Base-by-base conservation (phyloP, 257 asterid species). In the Sherardia arvensis region DNA sequence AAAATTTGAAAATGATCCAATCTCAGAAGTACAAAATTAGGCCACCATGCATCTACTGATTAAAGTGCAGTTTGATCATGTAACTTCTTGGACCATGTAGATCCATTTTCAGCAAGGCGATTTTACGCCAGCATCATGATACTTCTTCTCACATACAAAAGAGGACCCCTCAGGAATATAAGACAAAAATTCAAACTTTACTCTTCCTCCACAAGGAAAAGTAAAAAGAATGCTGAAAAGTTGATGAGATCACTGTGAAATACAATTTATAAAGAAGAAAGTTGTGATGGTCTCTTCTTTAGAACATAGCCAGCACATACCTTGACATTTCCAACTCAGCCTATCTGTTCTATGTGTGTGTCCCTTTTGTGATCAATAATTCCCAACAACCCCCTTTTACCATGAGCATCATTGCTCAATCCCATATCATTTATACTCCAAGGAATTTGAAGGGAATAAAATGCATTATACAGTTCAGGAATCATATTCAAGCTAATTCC, bases 361-460 rank as follows among this genome's bases (percentile, higher is more conserved):
- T 38, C 62, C 29, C 70, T 20, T 55, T 28, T 14, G 15, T 27
- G 30, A 10, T 30, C 32, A 28, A 53, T 12, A 26, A 43, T 14
- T 43, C 58, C 48, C 29, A 47, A 58, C 59, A 28, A 58, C 64
- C 65, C 51, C 54, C 33, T 17, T 40, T n/a, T n/a, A 60, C 17
- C 23, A 23, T 32, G 30, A 17, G 6, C 0, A 14, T 27, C 48
- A 38, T 25, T 32, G 36, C 67, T 48, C 18, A 68, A 68, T 9
- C 7, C 34, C 14, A 22, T 32, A 51, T 33, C 62, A 34, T 21
- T 23, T 49, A 7, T 10, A 58, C 64, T 18, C 27, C 33, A 9
- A 66, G 59, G 27, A 10, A 25, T 40, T n/a, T 28, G 14, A 8
- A 11, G 38, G 28, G 40, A 8, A 8, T 2, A 66, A 28, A 58